Base-by-base conservation (phyloP, 1,284 basidiomycete genomes). In the Sanghuangporus baumii region DNA sequence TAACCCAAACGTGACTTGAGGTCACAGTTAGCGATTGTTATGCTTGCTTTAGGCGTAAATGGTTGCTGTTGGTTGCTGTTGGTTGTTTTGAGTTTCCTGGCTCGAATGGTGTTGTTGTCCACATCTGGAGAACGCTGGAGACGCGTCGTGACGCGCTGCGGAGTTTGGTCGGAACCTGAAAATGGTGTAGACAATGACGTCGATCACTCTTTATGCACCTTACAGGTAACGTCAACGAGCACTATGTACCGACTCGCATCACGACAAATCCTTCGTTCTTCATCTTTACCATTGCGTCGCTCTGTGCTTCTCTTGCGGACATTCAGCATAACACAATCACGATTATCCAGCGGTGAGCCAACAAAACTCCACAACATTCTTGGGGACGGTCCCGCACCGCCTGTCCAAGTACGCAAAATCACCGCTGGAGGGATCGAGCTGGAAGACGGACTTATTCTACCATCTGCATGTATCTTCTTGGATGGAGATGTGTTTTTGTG, bases 401-500 rank as follows among this genome's bases (percentile, higher is more conserved):
- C 89, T 0, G 86, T 91, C 0, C 87, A 89, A 72, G 87, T 92
- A 59, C 79, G 79, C 63, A 84, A 84, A 1, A 81, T 90, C 59
- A 80, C 82, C 0, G 70, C 76, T 0, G 72, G 76, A 1, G 90
- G 88, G 20, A 87, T 92, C 43, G 80, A 82, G 59, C 82, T 93
- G 2, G 77, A 76, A 23, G 89, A 91, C 69, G 94, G 94, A 0
- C 81, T 96, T 26, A 74, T 93, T 12, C 73, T 97, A 0, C 84
- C 87, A 0, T 87, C 87, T 0, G 83, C 94, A 0, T 88, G 88
- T 65, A 81, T 98, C 14, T 90, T 99, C 66, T 73, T 96, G 3
- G 91, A 94, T 67, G 93, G 93, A 5, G 84, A 89, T 57, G 91
- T 93, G 0, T 90, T 96, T 60, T 73, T 98, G 40, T 99, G 96